A percentile compares a stretch with the other conserved stretches of the same genome.
Evolutionary conservation across 371 early-diverging fungal species (phyloP).

Genomic region (Mortierella sp.): DNA sequence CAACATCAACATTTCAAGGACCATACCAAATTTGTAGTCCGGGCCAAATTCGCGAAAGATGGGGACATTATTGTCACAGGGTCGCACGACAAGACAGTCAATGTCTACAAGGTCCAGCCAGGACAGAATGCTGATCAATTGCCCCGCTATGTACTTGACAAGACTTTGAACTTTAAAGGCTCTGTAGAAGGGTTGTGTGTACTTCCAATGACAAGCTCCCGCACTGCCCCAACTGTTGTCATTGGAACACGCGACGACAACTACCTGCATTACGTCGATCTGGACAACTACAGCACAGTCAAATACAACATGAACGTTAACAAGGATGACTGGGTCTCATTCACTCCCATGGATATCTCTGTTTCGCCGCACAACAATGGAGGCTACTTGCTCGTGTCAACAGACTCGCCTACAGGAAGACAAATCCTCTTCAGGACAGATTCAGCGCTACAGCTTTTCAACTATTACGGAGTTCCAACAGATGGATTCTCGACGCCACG

Average conservation of each 20-base stretch:
- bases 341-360: slow-evolving; percentile 78
- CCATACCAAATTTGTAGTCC: slow-evolving; percentile 79
- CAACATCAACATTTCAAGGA: slow-evolving; percentile 69
- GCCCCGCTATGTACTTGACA: slow-evolving; percentile 33
- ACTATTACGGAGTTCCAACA: slow-evolving; percentile 74
- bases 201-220: slow-evolving; percentile 52
- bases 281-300: slow-evolving; percentile 56
- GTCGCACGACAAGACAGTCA: slow-evolving; percentile 78
- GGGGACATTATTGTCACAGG: slow-evolving; percentile 74
- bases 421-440: slow-evolving; percentile 72
- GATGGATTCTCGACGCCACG: slow-evolving; percentile 73
- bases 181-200: slow-evolving; percentile 54
- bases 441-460: slow-evolving; percentile 65
- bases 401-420: slow-evolving; percentile 79
- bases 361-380: slow-evolving; percentile 65
- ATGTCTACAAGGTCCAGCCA: slow-evolving; percentile 62
- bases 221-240: slow-evolving; percentile 58
- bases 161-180: slow-evolving; percentile 45
- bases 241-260: slow-evolving; percentile 80
- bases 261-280: slow-evolving; percentile 76
- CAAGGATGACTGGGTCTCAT: slow-evolving; percentile 87
- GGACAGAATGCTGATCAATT: slow-evolving; percentile 11
- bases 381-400: slow-evolving; percentile 73
- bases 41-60: slow-evolving; percentile 71
- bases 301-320: slow-evolving; percentile 81